These are phyloP conservation scores for Agaricus sinodeliciosus DNA, from an alignment of 768 basidiomycete species.

Conservation along the genomic window DNA sequence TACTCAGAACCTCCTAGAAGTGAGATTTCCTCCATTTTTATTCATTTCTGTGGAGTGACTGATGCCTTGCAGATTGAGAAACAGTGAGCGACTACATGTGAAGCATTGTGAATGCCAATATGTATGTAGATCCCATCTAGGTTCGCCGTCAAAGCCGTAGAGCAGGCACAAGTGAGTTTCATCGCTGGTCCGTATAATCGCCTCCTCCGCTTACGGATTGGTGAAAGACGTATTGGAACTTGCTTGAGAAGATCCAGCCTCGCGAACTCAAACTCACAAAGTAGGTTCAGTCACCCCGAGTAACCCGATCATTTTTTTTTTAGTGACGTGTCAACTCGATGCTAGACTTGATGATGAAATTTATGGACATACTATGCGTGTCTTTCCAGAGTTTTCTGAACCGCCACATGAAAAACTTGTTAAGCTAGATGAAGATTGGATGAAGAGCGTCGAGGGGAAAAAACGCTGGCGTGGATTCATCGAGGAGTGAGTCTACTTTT, in stretches of 20 bases:
- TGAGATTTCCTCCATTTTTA: constrained; percentile 25
- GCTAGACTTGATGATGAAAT: constrained; percentile 86
- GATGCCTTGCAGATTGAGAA: constrained; percentile 73
- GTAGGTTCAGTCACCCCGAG: constrained; percentile 32
- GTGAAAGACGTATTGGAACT: constrained; percentile 87
- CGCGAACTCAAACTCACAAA: constrained; percentile 75
- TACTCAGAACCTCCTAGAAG: constrained; percentile 90
- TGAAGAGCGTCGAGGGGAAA: constrained; percentile 88
- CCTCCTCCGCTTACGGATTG: background rate
- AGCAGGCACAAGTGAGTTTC: constrained; percentile 80
- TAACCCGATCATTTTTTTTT: background rate
- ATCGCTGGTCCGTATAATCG: background rate
- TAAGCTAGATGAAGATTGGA: constrained; percentile 81
- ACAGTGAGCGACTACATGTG: constrained; percentile 52
- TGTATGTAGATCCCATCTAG: constrained; percentile 24
- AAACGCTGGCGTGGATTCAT: constrained; percentile 89
- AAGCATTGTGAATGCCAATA: too few relatives aligned
- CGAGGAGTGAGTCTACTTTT: constrained; percentile 47
- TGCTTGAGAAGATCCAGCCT: constrained; percentile 77
- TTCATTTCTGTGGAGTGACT: background rate
- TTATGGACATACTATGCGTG: constrained; percentile 61
- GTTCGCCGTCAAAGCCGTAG: constrained; percentile 92
- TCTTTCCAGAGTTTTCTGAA: constrained; percentile 76
- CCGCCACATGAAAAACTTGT: constrained; percentile 37
- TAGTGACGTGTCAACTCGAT: background rate